These are phyloP conservation scores for Ustilago xerochloae DNA, from an alignment of 1,284 basidiomycete genomes.

Conservation along the genomic window DNA sequence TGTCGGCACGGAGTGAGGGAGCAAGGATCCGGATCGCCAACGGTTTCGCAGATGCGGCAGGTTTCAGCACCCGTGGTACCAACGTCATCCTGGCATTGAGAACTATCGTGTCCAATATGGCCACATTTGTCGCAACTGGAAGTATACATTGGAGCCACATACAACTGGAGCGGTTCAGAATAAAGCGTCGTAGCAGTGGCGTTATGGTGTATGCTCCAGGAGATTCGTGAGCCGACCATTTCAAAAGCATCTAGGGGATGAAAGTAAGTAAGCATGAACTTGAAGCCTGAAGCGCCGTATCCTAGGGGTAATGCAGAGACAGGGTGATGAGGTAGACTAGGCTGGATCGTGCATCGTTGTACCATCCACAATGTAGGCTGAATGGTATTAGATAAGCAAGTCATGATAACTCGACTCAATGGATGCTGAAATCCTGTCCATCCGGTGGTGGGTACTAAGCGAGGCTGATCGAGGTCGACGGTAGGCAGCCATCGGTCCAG, in stretches of 20 bases:
- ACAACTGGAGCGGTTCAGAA: not conserved
- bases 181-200: not conserved
- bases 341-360: not conserved
- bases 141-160: not conserved
- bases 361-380: not conserved
- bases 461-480: not conserved
- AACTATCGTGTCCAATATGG: not conserved
- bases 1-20: not conserved
- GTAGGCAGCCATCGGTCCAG: not conserved
- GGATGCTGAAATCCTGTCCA: not conserved
- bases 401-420: not conserved
- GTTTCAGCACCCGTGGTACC: not conserved
- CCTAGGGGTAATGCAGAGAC: not conserved
- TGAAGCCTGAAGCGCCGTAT: not conserved
- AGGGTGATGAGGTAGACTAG: not conserved
- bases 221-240: not conserved
- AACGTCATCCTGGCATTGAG: not conserved
- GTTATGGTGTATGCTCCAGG: not conserved
- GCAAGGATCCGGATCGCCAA: not conserved
- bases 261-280: not conserved
- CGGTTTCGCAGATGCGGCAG: not conserved
- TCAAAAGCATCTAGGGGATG: not conserved
- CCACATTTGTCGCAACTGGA: not conserved
- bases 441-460: not conserved
- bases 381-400: not conserved